These are phyloP conservation scores for Leucocoprinus gongylophorus DNA, from an alignment of 1,284 basidiomycete species.

Conservation along the genomic window DNA sequence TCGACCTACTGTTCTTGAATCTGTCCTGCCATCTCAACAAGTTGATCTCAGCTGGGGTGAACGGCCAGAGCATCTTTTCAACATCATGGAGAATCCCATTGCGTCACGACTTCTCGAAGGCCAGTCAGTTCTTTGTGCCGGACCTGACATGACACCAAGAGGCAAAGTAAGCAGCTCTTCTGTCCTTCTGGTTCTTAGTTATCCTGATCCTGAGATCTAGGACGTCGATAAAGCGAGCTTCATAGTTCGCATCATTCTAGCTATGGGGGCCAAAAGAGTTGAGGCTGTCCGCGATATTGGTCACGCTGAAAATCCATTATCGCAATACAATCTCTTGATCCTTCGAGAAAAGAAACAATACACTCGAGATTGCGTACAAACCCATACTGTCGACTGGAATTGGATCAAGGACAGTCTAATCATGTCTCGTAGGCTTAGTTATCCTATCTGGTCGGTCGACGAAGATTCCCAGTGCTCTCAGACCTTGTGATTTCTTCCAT, in stretches of 20 bases:
- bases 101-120: constrained; percentile 48
- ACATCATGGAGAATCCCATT: constrained; percentile 52
- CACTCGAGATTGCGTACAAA: constrained; percentile 23
- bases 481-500: neutral
- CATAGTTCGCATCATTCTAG: constrained; percentile 50
- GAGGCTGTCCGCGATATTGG: constrained; percentile 39
- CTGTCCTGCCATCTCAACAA: constrained; percentile 54
- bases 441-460: constrained; percentile 22
- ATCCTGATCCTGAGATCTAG: neutral
- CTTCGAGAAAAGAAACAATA: constrained; percentile 43
- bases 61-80: constrained; percentile 41
- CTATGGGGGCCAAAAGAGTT: constrained; percentile 67
- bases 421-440: constrained; percentile 42
- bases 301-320: constrained; percentile 25
- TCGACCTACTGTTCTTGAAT: constrained; percentile 41
- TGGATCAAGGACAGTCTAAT: constrained; percentile 85
- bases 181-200: neutral
- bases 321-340: constrained; percentile 54
- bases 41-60: constrained; percentile 69
- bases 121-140: constrained; percentile 50
- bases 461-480: constrained; percentile 22
- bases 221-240: constrained; percentile 29
- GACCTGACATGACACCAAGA: constrained; percentile 46
- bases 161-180: constrained; percentile 17
- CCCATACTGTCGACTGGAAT: constrained; percentile 41